These are phyloP conservation scores for Geosiphon pyriformis DNA, from an alignment of 192 early-diverging fungal genomes.

Conservation along the genomic window DNA sequence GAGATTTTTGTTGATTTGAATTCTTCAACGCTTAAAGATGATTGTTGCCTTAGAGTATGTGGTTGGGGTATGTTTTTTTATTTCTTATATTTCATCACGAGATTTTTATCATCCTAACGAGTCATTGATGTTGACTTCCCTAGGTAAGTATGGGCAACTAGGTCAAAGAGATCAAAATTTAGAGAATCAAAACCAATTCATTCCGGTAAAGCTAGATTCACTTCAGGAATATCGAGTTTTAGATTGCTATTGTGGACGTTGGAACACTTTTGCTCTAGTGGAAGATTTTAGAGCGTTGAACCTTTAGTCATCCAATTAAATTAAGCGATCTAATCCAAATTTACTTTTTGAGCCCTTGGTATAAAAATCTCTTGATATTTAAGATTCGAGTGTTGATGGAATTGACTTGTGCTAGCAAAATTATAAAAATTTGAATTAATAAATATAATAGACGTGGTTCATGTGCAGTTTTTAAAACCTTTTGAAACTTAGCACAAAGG, in stretches of 20 bases:
- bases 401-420: too few species aligned
- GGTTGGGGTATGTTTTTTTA: constrained; percentile 16
- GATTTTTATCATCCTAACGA: neutral
- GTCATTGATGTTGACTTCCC: neutral
- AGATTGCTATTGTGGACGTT: constrained; percentile 17
- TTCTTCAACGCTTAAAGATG: neutral
- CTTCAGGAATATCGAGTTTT: neutral
- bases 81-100: neutral
- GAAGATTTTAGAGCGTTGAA: too few species aligned
- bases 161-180: neutral
- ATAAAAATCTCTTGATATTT: too few species aligned
- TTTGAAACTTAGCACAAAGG: too few species aligned
- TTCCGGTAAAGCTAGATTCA: neutral
- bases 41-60: constrained; percentile 3
- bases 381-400: too few species aligned
- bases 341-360: too few species aligned
- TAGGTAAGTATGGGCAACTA: constrained; percentile 23
- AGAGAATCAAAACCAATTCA: neutral
- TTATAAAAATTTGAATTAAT: too few species aligned
- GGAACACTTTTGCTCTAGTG: constrained; percentile 22
- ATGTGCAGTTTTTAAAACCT: too few species aligned
- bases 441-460: too few species aligned
- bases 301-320: too few species aligned
- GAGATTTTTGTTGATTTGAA: neutral
- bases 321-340: too few species aligned